Base-by-base conservation (phyloP, 2,329 filamentous ascomycete genomes). In the Kalaharituber pfeilii region DNA sequence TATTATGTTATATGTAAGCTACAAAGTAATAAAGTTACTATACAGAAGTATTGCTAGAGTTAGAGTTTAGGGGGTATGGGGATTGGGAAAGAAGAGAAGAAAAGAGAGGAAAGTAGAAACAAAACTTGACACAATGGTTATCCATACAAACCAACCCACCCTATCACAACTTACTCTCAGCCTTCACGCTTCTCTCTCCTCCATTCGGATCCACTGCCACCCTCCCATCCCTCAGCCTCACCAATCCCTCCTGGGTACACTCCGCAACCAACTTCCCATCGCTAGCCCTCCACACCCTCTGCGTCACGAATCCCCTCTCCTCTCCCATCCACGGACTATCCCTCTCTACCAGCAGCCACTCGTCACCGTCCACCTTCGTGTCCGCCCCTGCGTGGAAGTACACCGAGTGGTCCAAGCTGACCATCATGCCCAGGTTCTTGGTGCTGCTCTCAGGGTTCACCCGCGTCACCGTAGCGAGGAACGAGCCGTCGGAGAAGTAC, bases 401-500 rank as follows among this genome's bases (percentile, higher is more conserved):
- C 45, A 76, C 75, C 26, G 71, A 72, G 57, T 91, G 85, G 66
- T 91, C 85, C 51, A 89, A 69, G 61, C 78, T 83, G 51, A 91
- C 84, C 75, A 87, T 80, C 85, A 91, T 91, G n/a, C 84, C 84
- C 50, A 89, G 70, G 64, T 75, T 72, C 3, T 79, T 79, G 42
- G 74, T 69, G 2, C 67, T 68, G 53, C 69, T 67, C 66, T 72
- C 72, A 42, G 75, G 74, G 56, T 75, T 73, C 53, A 75, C 63
- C 28, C 86, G 79, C 26, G 81, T 74, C 6, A 95, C 79, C 1
- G 88, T 95, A 36, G 85, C 88, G 67, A 96, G 88, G 69, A 98
- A 96, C 71, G 85, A 91, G 65, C 78, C 84, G 69, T 96, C 89
- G 25, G 81, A 86, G 72, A 96, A 84, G 71, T 96, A 98, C 24